Base-by-base conservation (phyloP, 108 stramenopile species). In the Nitzschia inconspicua region DNA sequence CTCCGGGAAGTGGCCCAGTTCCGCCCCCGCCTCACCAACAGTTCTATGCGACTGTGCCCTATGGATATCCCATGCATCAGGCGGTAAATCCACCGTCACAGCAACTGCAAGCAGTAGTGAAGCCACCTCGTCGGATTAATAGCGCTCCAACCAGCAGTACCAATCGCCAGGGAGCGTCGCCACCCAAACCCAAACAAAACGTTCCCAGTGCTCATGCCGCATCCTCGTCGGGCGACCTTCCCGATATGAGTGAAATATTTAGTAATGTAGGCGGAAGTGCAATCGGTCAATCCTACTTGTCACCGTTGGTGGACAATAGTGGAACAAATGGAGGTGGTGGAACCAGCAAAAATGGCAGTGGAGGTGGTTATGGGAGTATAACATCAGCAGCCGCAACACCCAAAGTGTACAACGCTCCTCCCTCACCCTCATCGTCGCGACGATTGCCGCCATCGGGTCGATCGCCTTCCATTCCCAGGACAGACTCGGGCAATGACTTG, bases 341-440 rank as follows among this genome's bases (percentile, higher is more conserved):
- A 9, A 26, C 42, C 6, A 27, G 35, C 2, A n/a, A n/a, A n/a
- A n/a, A n/a, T n/a, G n/a, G n/a, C n/a, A n/a, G n/a, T n/a, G n/a
- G n/a, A n/a, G n/a, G n/a, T n/a, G 54, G 36, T 9, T 66, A 57
- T 14, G 65, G 65, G 22, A 31, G 28, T 26, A 44, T 36, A 6
- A n/a, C n/a, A n/a, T n/a, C n/a, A n/a, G n/a, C n/a, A n/a, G n/a
- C 23, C 25, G 36, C 40, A 25, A 43, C 64, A 3, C 65, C 65
- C 18, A 42, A 51, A 28, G 39, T 66, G 3, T 66, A 57, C 65
- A 57, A 66, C 39, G 65, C 47, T 40, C 65, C 65, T 14, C 35
- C 55, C 10, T n/a, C n/a, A n/a, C n/a, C n/a, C n/a, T n/a, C n/a
- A n/a, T n/a, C 29, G 10, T 29, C 9, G 7, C 44, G 24, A 4